A percentile compares a stretch with the other conserved stretches of the same genome.
Conservation (phyloP, 805 yeast species). For the Jamesozyma hellenica region DNA sequence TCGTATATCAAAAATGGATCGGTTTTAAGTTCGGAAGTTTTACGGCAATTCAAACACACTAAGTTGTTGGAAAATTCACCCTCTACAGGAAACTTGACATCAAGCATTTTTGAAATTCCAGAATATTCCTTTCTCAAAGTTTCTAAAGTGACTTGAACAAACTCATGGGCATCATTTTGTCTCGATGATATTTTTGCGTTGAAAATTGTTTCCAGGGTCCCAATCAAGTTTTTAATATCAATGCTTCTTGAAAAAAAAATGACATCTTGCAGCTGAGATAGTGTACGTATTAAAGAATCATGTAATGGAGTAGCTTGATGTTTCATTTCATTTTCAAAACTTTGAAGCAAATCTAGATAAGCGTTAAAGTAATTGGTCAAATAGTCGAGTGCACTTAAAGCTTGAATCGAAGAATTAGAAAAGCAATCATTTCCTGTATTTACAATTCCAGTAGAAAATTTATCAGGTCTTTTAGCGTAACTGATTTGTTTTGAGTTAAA, state of each 20-base stretch:
- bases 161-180: slow-evolving; percentile 94
- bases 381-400: slow-evolving; percentile 52
- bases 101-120: slow-evolving; percentile 23
- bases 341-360: background rate
- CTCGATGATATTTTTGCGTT: slow-evolving; percentile 63
- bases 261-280: slow-evolving; percentile 54
- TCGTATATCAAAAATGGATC: slow-evolving; percentile 64
- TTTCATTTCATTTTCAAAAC: background rate
- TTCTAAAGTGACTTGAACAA: slow-evolving; percentile 71
- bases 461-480: slow-evolving; percentile 46
- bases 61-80: slow-evolving; percentile 60
- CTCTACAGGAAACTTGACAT: slow-evolving; percentile 48
- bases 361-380: slow-evolving; percentile 45
- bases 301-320: slow-evolving; percentile 37
- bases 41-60: slow-evolving; percentile 58
- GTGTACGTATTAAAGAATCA: slow-evolving; percentile 40
- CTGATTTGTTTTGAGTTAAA: background rate
- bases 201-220: slow-evolving; percentile 60
- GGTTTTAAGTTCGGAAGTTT: slow-evolving; percentile 46
- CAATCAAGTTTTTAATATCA: slow-evolving; percentile 73
- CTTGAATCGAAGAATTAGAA: slow-evolving; percentile 83
- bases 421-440: slow-evolving; percentile 85
- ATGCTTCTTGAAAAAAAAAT: slow-evolving; percentile 42
- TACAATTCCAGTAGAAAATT: slow-evolving; percentile 69
- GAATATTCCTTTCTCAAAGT: slow-evolving; percentile 60